Evolutionary conservation across 331 rosid genomes (phyloP).

Genomic region (Stylosanthes scabra): DNA sequence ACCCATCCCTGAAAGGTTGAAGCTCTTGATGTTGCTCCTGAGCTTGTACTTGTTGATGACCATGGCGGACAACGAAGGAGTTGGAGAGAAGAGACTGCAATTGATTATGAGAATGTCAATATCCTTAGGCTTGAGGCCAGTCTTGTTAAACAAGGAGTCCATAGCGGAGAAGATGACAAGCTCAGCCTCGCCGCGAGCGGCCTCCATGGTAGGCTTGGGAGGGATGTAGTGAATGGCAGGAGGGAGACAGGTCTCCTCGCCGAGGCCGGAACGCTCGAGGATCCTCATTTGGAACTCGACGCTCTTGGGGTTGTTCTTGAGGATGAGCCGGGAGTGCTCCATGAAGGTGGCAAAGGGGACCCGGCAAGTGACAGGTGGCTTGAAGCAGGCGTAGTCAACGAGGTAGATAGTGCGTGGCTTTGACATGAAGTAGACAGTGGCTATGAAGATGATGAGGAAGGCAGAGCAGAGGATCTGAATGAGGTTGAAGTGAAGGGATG

Average conservation of each 20-base stretch:
- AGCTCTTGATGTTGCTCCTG: constrained; percentile 81
- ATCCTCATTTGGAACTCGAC: constrained; percentile 94
- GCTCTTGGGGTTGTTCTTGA: constrained; percentile 77
- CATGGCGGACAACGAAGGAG: constrained; percentile 93
- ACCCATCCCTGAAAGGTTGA: constrained; percentile 96
- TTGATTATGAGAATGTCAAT: constrained; percentile 85
- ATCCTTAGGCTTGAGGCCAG: constrained; percentile 83
- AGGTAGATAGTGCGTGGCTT: constrained; percentile 84
- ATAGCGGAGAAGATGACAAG: constrained; percentile 86
- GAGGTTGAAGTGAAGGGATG: constrained; percentile 67
- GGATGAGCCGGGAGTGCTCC: constrained; percentile 87
- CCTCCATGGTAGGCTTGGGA: constrained; percentile 91
- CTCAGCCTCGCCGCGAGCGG: constrained; percentile 84
- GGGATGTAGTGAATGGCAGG: constrained; percentile 88
- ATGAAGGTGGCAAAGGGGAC: constrained; percentile 97
- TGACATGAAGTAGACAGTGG: constrained; percentile 88
- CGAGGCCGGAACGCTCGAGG: constrained; percentile 91
- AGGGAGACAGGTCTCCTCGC: constrained; percentile 84
- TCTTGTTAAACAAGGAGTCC: constrained; percentile 65
- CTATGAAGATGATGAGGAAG: constrained; percentile 71
- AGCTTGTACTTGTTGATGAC: constrained; percentile 86
- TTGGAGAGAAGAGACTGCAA: constrained; percentile 89
- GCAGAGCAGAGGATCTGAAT: constrained; percentile 78
- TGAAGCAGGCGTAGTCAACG: constrained; percentile 92
- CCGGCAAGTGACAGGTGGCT: constrained; percentile 86